A percentile compares a stretch with the other conserved stretches of the same genome.
These are phyloP conservation scores for Vigna trinervia DNA, from an alignment of 306 rosid species.

Conservation along the genomic window DNA sequence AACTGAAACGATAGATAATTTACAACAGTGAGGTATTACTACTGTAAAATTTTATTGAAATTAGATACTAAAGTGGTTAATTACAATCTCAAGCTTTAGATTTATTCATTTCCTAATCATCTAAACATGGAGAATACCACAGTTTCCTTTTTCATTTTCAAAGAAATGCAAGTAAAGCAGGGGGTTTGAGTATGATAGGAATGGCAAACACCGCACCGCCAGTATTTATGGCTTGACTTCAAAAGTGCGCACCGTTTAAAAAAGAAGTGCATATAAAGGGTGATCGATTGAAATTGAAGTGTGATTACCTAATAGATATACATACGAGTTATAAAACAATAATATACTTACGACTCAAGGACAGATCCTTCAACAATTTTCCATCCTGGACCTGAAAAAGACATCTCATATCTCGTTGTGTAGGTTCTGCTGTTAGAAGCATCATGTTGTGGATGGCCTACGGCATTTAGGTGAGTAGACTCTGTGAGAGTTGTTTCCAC, in stretches of 20 bases:
- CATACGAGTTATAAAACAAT: conserved; percentile 21
- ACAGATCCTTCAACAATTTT: conserved; percentile 92
- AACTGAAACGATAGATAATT: too few relatives aligned
- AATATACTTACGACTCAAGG: conserved; percentile 64
- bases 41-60: background rate
- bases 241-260: conserved; percentile 15
- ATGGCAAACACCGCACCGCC: background rate
- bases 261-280: conserved; percentile 4
- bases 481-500: conserved; percentile 95
- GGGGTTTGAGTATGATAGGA: background rate
- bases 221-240: conserved; percentile 43
- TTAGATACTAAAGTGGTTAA: background rate
- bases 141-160: conserved; percentile 7
- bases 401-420: conserved; percentile 88
- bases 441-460: conserved; percentile 70
- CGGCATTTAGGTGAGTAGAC: conserved; percentile 68
- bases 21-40: background rate
- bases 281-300: conserved; percentile 10
- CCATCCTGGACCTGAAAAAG: conserved; percentile 77
- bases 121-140: background rate
- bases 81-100: background rate
- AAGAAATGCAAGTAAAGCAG: background rate
- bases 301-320: conserved; percentile 38
- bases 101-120: background rate
- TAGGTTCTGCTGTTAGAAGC: conserved; percentile 76